A percentile compares a stretch with the other conserved stretches of the same genome.
These are phyloP conservation scores for Perilla frutescens DNA, from an alignment of 257 asterid species.

Conservation along the genomic window DNA sequence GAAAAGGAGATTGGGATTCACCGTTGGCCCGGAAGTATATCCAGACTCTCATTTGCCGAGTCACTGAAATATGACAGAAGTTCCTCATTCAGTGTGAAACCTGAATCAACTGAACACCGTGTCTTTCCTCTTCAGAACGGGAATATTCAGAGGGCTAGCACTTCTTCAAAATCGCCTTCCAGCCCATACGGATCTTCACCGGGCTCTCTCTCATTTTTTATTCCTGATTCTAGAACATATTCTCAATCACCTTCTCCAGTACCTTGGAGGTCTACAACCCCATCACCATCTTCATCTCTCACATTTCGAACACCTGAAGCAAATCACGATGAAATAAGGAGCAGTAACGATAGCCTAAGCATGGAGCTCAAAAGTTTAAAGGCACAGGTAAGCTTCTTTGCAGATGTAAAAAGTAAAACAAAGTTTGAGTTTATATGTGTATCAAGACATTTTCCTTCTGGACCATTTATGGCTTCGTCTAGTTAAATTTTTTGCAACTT, in stretches of 20 bases:
- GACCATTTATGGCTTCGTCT: too few relatives aligned
- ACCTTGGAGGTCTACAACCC: slow-evolving; percentile 45
- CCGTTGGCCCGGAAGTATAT: slow-evolving; percentile 42
- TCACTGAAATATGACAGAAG: slow-evolving; percentile 64
- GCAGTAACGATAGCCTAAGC: slow-evolving; percentile 44
- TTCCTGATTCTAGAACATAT: slow-evolving; percentile 55
- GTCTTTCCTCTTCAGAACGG: slow-evolving; percentile 53
- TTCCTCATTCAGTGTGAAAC: slow-evolving; percentile 37
- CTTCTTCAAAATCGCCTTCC: slow-evolving; percentile 59
- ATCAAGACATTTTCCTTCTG: too few relatives aligned
- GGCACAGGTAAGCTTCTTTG: slow-evolving; percentile 63
- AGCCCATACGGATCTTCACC: slow-evolving; percentile 47
- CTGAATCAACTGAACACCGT: slow-evolving; percentile 45
- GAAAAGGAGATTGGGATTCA: slow-evolving; percentile 52
- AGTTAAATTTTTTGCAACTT: too few relatives aligned
- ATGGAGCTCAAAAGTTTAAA: slow-evolving; percentile 69
- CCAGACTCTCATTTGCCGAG: slow-evolving; percentile 66
- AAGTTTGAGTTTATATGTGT: too few relatives aligned
- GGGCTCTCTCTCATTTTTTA: slow-evolving; percentile 46
- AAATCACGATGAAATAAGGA: slow-evolving; percentile 46
- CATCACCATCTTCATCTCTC: slow-evolving; percentile 38
- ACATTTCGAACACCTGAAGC: slow-evolving; percentile 50
- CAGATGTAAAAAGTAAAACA: not conserved
- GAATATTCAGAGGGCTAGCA: slow-evolving; percentile 53
- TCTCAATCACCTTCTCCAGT: slow-evolving; percentile 70